These are phyloP conservation scores for Paramecium sexaurelia DNA, from an alignment of 73 alveolate species.

Conservation along the genomic window DNA sequence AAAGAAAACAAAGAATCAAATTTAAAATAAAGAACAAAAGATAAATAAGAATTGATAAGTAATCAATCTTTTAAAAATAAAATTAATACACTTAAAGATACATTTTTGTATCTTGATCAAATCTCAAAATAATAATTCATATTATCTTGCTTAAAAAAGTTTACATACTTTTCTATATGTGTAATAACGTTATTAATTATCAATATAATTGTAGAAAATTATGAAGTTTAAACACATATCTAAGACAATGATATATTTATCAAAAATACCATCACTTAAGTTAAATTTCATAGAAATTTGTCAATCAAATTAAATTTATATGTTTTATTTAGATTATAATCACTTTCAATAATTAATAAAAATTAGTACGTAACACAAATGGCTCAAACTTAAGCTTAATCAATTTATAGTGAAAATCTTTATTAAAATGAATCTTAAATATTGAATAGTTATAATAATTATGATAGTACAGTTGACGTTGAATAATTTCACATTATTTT, in stretches of 20 bases:
- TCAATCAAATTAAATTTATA: not conserved
- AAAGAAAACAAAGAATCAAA: not conserved
- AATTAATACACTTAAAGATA: not conserved
- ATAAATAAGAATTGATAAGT: not conserved
- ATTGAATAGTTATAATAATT: not conserved
- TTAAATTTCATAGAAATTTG: not conserved
- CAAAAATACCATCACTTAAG: not conserved
- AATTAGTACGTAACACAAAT: not conserved
- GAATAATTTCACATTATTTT: not conserved
- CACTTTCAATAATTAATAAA: not conserved
- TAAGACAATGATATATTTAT: not conserved
- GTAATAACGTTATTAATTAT: not conserved
- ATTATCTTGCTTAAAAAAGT: not conserved
- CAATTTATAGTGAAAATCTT: not conserved
- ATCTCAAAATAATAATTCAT: not conserved
- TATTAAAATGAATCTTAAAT: not conserved
- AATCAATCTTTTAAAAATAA: not conserved
- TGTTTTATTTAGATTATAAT: not conserved
- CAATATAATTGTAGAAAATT: not conserved
- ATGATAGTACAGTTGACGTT: not conserved
- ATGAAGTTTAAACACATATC: not conserved
- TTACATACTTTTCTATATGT: not conserved
- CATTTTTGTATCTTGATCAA: not conserved
- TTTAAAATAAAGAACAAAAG: not conserved
- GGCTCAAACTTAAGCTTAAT: not conserved